Evolutionary conservation across 1,284 basidiomycete species (phyloP).

Genomic region (Crucibulum cyathiforme): DNA sequence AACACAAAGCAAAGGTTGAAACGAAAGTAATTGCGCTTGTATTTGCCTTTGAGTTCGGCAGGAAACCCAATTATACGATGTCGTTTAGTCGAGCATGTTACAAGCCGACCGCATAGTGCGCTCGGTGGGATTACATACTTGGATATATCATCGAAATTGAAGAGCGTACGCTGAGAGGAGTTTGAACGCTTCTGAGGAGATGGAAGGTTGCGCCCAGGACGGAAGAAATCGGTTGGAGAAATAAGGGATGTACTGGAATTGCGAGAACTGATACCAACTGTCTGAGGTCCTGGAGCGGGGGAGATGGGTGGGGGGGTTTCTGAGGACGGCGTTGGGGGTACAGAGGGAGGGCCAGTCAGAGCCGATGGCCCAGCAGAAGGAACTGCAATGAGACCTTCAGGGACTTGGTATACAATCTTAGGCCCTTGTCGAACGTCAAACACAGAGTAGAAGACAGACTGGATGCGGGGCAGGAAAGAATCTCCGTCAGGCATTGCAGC

Average conservation of each 20-base stretch:
- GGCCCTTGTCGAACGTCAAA: conserved; percentile 86
- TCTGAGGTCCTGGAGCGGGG: neutral
- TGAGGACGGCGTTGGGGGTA: conserved; percentile 51
- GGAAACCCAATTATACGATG: conserved; percentile 92
- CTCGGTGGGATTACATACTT: conserved; percentile 94
- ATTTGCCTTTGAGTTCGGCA: conserved; percentile 74
- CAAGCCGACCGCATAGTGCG: conserved; percentile 86
- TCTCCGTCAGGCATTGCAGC: conserved; percentile 57
- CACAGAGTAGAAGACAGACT: conserved; percentile 87
- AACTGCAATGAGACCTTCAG: conserved; percentile 79
- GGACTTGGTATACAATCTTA: conserved; percentile 88
- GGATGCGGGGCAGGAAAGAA: conserved; percentile 80
- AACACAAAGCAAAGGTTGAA: conserved; percentile 99
- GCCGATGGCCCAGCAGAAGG: conserved; percentile 39
- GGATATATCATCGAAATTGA: conserved; percentile 90
- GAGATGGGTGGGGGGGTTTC: conserved; percentile 41
- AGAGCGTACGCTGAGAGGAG: conserved; percentile 63
- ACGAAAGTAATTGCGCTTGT: conserved; percentile 87
- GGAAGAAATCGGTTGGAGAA: conserved; percentile 48
- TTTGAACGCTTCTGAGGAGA: conserved; percentile 58
- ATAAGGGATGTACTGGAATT: conserved; percentile 55
- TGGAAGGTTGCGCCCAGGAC: conserved; percentile 48
- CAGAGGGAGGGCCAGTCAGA: conserved; percentile 41
- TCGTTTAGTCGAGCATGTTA: conserved; percentile 75
- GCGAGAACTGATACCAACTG: conserved; percentile 35